Conservation (phyloP, 1,139 yeast genomes). For the Protomyces pachydermus region DNA sequence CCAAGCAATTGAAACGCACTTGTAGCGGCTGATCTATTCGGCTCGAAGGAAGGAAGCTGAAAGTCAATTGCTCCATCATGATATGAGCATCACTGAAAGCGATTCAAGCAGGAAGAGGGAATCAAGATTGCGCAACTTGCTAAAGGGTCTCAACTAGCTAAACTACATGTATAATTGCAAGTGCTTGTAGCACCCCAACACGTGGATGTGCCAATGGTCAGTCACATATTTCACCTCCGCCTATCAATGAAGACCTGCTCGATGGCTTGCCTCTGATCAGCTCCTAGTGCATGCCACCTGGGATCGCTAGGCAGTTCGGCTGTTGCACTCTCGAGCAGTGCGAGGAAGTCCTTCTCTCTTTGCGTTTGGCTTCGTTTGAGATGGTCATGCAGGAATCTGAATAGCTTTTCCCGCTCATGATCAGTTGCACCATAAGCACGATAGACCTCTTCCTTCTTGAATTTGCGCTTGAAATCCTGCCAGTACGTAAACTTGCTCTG, state of each 20-base stretch:
- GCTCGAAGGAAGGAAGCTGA: conserved; percentile 10
- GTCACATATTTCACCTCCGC: background rate
- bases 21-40: conserved; percentile 6
- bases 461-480: conserved; percentile 47
- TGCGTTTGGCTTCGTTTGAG: background rate
- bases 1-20: conserved; percentile 11
- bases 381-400: conserved; percentile 39
- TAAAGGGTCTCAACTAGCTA: no score
- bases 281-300: background rate
- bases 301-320: background rate
- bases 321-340: background rate
- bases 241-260: background rate
- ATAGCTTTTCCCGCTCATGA: conserved; percentile 43
- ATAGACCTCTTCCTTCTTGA: conserved; percentile 39
- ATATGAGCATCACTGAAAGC: background rate
- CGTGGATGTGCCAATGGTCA: no score
- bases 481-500: conserved; percentile 40
- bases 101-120: no score
- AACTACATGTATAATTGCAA: no score
- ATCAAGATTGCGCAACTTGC: no score
- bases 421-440: conserved; percentile 39
- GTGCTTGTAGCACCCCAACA: no score
- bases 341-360: conserved; percentile 7
- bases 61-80: conserved; percentile 16
- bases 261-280: background rate